These are phyloP conservation scores for Neophaeococcomyces mojaviensis DNA, from an alignment of 2,329 filamentous ascomycete genomes.

Conservation along the genomic window DNA sequence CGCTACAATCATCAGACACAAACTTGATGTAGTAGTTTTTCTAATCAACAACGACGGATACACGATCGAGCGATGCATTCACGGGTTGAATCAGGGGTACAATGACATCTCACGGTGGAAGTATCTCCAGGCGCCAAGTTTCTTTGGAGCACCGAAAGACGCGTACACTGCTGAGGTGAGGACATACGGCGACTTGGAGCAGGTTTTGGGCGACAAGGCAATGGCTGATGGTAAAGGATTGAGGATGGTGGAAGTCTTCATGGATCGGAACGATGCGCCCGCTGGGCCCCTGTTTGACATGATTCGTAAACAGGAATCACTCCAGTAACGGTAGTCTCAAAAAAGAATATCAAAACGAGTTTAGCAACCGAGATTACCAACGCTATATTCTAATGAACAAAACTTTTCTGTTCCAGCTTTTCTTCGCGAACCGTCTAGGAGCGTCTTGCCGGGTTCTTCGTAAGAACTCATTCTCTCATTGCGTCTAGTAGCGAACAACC, in stretches of 20 bases:
- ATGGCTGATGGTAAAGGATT: slow-evolving; percentile 31
- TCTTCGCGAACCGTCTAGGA: no score
- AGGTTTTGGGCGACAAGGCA: slow-evolving; percentile 30
- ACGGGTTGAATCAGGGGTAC: slow-evolving; percentile 70
- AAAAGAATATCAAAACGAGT: no score
- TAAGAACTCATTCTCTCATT: no score
- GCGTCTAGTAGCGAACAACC: no score
- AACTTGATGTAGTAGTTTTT: slow-evolving; percentile 55
- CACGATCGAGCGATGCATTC: slow-evolving; percentile 82
- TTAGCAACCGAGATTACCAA: no score
- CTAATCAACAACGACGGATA: slow-evolving; percentile 82
- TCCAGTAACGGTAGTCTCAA: no score
- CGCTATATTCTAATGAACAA: no score
- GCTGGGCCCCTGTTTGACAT: slow-evolving; percentile 23
- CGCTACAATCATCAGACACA: slow-evolving; percentile 51
- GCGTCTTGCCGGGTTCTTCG: no score
- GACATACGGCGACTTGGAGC: slow-evolving; percentile 41
- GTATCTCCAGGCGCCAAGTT: slow-evolving; percentile 44
- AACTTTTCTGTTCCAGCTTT: no score
- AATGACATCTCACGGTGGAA: slow-evolving; percentile 75
- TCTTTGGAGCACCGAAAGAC: slow-evolving; percentile 54
- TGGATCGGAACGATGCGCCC: slow-evolving; percentile 32
- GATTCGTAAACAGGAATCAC: slow-evolving; percentile 24
- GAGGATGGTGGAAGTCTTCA: slow-evolving; percentile 34
- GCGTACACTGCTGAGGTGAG: slow-evolving; percentile 35